phyloP scores from a whole-genome alignment of 352 stramenopile species.

The Phytopythium aichiense region DNA sequence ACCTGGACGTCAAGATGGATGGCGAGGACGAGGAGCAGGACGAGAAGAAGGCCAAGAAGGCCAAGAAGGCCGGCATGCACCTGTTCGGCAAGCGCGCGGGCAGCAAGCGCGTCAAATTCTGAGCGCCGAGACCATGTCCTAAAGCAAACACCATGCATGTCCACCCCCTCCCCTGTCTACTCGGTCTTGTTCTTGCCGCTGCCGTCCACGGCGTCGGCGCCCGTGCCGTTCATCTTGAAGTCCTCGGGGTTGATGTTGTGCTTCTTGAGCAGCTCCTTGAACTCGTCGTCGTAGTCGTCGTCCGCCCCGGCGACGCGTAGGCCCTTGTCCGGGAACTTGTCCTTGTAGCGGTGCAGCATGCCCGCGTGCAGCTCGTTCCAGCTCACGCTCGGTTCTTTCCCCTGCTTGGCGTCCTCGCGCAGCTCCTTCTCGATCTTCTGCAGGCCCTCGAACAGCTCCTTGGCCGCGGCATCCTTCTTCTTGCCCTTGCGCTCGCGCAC shows the following conservation, averaged over 20 bases:
- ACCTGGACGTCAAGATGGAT: constrained; percentile 22
- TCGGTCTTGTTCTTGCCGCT: constrained; percentile 25
- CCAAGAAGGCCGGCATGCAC: constrained; percentile 10
- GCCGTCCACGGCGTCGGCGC: not conserved
- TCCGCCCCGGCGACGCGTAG: constrained; percentile 33
- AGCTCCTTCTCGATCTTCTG: constrained; percentile 74
- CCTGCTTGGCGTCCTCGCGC: constrained; percentile 41
- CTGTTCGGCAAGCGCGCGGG: not conserved
- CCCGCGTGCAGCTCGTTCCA: constrained; percentile 74
- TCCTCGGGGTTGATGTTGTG: constrained; percentile 67
- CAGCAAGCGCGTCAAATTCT: constrained; percentile 47
- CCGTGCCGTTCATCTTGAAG: constrained; percentile 28
- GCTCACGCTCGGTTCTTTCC: constrained; percentile 49
- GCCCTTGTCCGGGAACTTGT: constrained; percentile 73
- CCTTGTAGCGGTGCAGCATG: constrained; percentile 74
- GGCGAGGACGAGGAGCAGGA: constrained; percentile 19
- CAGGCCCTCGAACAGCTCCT: constrained; percentile 74
- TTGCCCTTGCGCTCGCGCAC: constrained; percentile 20
- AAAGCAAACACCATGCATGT: too few species aligned
- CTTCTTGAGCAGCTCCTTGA: constrained; percentile 75
- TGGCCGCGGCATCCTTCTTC: constrained; percentile 30
- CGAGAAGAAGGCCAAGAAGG: constrained; percentile 12
- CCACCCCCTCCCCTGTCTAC: not conserved
- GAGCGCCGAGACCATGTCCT: constrained; percentile 9
- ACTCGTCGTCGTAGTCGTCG: constrained; percentile 83